Conservation (phyloP, 768 basidiomycete genomes). For the Xerocomus spinulosus region DNA sequence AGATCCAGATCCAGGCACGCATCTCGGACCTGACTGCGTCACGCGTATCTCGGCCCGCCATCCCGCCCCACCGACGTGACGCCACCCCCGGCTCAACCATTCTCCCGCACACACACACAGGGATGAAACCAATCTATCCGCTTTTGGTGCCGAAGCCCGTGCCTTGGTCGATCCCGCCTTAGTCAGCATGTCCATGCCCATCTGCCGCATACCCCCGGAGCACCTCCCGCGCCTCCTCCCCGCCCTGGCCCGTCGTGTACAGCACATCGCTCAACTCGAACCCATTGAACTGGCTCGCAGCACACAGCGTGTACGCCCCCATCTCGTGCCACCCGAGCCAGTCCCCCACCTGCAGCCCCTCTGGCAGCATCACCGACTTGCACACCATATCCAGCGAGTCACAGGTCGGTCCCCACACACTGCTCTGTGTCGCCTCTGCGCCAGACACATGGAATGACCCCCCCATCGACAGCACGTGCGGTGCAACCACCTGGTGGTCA, state of each 20-base stretch:
- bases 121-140: constrained; percentile 9
- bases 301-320: constrained; percentile 99
- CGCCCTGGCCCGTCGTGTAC: constrained; percentile 66
- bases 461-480: constrained; percentile 68
- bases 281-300: constrained; percentile 93
- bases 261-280: constrained; percentile 76
- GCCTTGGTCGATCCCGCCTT: constrained; percentile 28
- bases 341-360: constrained; percentile 80
- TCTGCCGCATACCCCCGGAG: constrained; percentile 46
- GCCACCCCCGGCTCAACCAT: constrained; percentile 18
- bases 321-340: constrained; percentile 98
- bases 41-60: constrained; percentile 18
- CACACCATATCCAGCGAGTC: constrained; percentile 95
- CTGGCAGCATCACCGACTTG: constrained; percentile 56
- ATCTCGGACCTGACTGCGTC: constrained; percentile 8
- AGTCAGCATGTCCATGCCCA: too few species aligned
- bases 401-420: constrained; percentile 98
- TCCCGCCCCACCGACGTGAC: constrained; percentile 18
- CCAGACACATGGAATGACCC: constrained; percentile 49
- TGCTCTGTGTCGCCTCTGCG: constrained; percentile 48
- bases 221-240: constrained; percentile 47
- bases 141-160: constrained; percentile 22
- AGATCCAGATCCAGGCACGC: constrained; percentile 39
- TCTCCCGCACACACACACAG: neutral
- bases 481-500: constrained; percentile 91